A percentile compares a stretch with the other conserved stretches of the same genome.
Conservation (phyloP, 129 eudicot genomes). For the Lactuca sativa region DNA sequence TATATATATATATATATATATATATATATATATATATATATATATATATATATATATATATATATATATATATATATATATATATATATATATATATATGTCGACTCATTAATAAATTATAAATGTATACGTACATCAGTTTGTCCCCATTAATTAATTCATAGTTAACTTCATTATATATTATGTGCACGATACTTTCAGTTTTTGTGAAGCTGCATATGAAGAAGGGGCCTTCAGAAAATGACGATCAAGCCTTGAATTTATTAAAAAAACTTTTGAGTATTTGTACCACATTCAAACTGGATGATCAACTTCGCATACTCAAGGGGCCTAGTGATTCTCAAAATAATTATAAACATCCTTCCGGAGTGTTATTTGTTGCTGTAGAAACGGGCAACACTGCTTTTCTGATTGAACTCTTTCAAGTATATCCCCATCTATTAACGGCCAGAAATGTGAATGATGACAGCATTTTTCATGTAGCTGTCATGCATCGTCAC, state of each 20-base stretch:
- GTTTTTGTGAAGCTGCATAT: background rate
- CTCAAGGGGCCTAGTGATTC: background rate
- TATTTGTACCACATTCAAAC: too few relatives aligned
- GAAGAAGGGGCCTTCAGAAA: background rate
- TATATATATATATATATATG: background rate
- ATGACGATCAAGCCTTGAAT: background rate
- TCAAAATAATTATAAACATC: background rate
- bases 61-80: too few relatives aligned
- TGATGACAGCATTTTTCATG: slow-evolving; percentile 19
- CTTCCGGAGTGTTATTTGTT: background rate
- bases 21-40: too few relatives aligned
- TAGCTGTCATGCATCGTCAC: slow-evolving; percentile 26
- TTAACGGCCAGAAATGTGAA: slow-evolving; percentile 8
- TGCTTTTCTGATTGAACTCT: background rate
- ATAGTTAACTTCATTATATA: background rate
- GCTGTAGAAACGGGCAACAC: background rate
- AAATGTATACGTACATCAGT: background rate
- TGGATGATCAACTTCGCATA: background rate
- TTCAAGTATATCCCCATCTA: background rate
- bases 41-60: too few relatives aligned
- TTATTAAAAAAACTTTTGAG: slow-evolving; percentile 1
- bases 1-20: too few relatives aligned
- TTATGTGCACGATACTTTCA: background rate
- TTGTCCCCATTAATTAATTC: background rate
- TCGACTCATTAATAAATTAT: background rate